Conservation (phyloP, 2,329 filamentous ascomycete species). For the Alternaria sp. region DNA sequence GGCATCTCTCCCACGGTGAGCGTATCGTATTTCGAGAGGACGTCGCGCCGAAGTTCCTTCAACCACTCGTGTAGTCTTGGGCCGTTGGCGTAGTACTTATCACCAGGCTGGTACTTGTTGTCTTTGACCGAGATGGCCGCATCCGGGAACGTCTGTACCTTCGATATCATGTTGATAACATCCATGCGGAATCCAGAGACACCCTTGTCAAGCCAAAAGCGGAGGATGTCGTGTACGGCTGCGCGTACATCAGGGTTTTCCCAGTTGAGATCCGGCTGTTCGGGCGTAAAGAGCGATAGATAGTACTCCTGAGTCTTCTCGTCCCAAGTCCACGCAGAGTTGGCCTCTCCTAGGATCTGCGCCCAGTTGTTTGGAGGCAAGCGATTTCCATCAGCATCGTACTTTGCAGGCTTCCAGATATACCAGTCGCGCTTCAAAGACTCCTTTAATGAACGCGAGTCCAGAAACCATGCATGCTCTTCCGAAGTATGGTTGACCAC, state of each 20-base stretch:
- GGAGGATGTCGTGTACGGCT: conserved; percentile 75
- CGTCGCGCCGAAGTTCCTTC: conserved; percentile 65
- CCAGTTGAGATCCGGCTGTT: conserved; percentile 87
- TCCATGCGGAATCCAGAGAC: conserved; percentile 58
- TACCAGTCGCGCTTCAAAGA: conserved; percentile 62
- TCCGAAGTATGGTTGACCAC: conserved; percentile 52
- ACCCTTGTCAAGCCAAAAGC: conserved; percentile 79
- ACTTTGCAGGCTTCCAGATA: conserved; percentile 58
- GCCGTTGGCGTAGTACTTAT: conserved; percentile 69
- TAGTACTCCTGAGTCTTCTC: conserved; percentile 76
- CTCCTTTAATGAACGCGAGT: conserved; percentile 57
- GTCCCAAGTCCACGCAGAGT: conserved; percentile 73
- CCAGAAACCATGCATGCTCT: conserved; percentile 63
- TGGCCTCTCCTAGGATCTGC: conserved; percentile 62
- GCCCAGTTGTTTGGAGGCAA: conserved; percentile 78
- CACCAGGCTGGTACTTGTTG: conserved; percentile 49
- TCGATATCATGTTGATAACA: conserved; percentile 49
- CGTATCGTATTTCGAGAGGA: conserved; percentile 66
- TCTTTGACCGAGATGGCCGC: conserved; percentile 38
- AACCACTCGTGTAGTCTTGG: conserved; percentile 74
- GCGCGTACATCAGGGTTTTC: conserved; percentile 70
- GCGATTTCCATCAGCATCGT: conserved; percentile 62
- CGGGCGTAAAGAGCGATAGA: conserved; percentile 74
- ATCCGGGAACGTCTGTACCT: conserved; percentile 40
- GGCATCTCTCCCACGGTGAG: conserved; percentile 73